Percentiles rank a stretch among this genome's conserved stretches.
phyloP scores from a whole-genome alignment of 257 asterid species.

The Avicennia marina region DNA sequence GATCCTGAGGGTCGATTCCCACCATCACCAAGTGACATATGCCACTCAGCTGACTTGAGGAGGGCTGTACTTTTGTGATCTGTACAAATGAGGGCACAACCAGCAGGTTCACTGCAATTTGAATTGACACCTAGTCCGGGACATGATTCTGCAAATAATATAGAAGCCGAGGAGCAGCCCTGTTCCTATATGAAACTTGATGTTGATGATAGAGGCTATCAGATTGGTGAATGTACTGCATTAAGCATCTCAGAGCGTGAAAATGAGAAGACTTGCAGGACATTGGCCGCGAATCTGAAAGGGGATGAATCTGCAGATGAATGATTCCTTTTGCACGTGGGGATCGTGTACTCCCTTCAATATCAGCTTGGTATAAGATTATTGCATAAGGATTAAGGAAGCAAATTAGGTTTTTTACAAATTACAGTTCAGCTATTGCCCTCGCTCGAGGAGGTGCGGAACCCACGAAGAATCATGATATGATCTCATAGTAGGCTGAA shows the following conservation, averaged over 20 bases:
- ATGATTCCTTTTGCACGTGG: conserved; percentile 2
- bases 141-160: conserved; percentile 40
- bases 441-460: too few species aligned
- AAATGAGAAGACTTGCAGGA: conserved; percentile 40
- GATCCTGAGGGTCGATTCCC: conserved; percentile 94
- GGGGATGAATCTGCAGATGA: conserved; percentile 28
- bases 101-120: conserved; percentile 41
- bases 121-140: conserved; percentile 47
- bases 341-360: too few species aligned
- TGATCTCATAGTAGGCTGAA: too few species aligned
- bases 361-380: too few species aligned
- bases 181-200: conserved; percentile 56
- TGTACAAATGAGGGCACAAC: conserved; percentile 90
- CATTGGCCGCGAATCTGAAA: conserved; percentile 30
- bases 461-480: too few species aligned
- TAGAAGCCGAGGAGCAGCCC: conserved; percentile 59
- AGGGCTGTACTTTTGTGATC: conserved; percentile 87
- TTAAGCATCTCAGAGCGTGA: conserved; percentile 32
- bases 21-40: conserved; percentile 95
- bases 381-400: too few species aligned
- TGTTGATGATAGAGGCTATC: conserved; percentile 42
- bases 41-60: conserved; percentile 93
- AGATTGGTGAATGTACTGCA: conserved; percentile 41
- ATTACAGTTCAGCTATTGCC: too few species aligned
- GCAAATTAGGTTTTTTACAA: too few species aligned